phyloP scores from a whole-genome alignment of 2,329 filamentous ascomycete genomes.

The Didymella lethalis region DNA sequence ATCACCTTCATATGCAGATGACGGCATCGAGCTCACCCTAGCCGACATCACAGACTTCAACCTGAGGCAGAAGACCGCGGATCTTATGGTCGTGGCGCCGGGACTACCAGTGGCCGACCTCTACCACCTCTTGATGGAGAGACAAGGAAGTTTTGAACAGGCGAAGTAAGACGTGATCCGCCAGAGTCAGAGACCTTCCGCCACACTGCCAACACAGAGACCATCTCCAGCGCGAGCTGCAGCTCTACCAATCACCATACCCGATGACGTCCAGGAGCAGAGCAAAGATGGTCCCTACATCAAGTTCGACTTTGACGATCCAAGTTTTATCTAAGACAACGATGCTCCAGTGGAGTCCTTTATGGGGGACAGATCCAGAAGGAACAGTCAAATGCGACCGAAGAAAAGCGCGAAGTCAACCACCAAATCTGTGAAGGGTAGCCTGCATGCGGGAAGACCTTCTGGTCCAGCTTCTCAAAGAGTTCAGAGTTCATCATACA shows the following conservation, averaged over 20 bases:
- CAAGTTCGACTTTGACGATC: constrained; percentile 31
- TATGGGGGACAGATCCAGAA: neutral
- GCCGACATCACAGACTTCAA: constrained; percentile 26
- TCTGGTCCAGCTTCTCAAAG: neutral
- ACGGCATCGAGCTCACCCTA: constrained; percentile 13
- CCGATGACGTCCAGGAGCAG: neutral
- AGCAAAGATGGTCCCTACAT: constrained; percentile 21
- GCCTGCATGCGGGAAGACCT: neutral
- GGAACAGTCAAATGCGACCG: neutral
- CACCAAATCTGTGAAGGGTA: neutral
- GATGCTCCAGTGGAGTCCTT: constrained; percentile 7
- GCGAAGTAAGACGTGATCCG: constrained; percentile 10
- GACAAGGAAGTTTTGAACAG: constrained; percentile 13
- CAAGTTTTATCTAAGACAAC: constrained; percentile 25
- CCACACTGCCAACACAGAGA: neutral
- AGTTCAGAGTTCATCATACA: neutral
- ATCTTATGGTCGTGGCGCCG: constrained; percentile 31
- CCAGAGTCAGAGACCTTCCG: neutral
- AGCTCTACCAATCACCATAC: neutral
- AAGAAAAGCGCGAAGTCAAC: neutral
- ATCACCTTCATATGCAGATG: neutral
- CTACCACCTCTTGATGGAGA: constrained; percentile 28
- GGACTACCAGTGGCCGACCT: constrained; percentile 25
- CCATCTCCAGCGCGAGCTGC: too few species aligned
- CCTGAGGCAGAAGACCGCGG: constrained; percentile 26